Base-by-base conservation (phyloP, 164 flowering plant genomes). In the Piper betle region DNA sequence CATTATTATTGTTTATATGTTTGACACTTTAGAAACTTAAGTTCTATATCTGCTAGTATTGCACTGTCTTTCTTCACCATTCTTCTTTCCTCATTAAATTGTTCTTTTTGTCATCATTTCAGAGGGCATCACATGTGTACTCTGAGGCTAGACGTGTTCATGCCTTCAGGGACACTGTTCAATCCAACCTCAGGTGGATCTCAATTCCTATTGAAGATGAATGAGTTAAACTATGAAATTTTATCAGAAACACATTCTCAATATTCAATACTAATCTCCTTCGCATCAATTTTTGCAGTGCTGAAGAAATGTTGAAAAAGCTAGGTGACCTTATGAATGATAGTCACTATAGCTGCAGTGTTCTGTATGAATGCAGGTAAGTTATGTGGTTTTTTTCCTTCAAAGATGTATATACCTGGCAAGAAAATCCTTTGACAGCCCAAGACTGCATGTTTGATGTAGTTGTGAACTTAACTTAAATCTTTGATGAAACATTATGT, bases 251-350 rank as follows among this genome's bases (percentile, higher is more conserved):
- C 15, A 15, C 50, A 46, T 6, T 10, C 10, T 46, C 50, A 3
- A 46, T 15, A 10, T 25, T 25, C 33, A 25, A 25, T 25, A 25
- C 46, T 42, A 10, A 42, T 10, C 6, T 42, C 11, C 11, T 6
- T 6, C 6, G 46, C 46, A 42, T 42, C 46, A 66, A 66, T 13
- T 60, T 16, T 62, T 79, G 66, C 88, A 92, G 96, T 69, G 96
- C 84, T 6, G 94, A 87, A 55, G 91, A 93, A 55, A 84, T 55
- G 72, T 78, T 93, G 11, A 83, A 82, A 72, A 83, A 79, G 74
- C 87, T 93, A 40, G 98, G 97, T 38, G 90, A 82, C 60, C 94
- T 93, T 56, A 90, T 93, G 98, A 90, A 93, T 55, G 90, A 87
- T 16, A 93, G 98, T 75, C 97, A 90, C 68, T 52, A 86, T 60